These are phyloP conservation scores for Chlorencoelia australis DNA, from an alignment of 2,329 filamentous ascomycete genomes.

Conservation along the genomic window DNA sequence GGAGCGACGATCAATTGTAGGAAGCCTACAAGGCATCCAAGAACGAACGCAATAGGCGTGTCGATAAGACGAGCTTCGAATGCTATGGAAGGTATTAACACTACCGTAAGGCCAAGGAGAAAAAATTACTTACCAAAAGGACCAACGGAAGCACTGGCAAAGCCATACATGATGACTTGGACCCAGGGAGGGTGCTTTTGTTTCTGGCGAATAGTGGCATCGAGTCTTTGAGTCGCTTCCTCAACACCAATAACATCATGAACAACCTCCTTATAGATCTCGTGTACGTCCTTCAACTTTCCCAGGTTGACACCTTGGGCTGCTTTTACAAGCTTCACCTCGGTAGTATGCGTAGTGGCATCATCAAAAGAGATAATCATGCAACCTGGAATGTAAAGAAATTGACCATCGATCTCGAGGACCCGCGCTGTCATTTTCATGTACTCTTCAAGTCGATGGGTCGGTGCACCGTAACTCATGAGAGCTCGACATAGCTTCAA, in stretches of 20 bases:
- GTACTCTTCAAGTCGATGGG: slow-evolving; percentile 84
- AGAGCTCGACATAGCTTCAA: slow-evolving; percentile 75
- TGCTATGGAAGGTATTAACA: too few relatives aligned
- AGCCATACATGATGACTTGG: slow-evolving; percentile 54
- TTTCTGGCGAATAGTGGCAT: slow-evolving; percentile 40
- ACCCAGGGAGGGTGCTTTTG: slow-evolving; percentile 41
- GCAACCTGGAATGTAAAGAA: slow-evolving; percentile 80
- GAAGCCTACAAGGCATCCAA: slow-evolving; percentile 60
- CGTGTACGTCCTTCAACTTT: slow-evolving; percentile 62
- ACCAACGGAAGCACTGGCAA: slow-evolving; percentile 61
- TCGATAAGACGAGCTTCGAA: slow-evolving; percentile 64
- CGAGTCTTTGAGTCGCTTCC: slow-evolving; percentile 53
- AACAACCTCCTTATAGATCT: slow-evolving; percentile 74
- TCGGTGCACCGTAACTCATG: slow-evolving; percentile 86
- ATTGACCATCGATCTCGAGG: slow-evolving; percentile 80
- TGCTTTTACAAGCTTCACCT: slow-evolving; percentile 64
- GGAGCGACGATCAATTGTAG: slow-evolving; percentile 63
- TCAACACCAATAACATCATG: slow-evolving; percentile 66
- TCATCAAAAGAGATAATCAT: slow-evolving; percentile 94
- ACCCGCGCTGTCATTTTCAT: slow-evolving; percentile 85
- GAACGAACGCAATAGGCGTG: slow-evolving; percentile 58
- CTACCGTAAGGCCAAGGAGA: neutral
- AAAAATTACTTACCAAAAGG: slow-evolving; percentile 43
- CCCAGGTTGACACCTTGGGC: slow-evolving; percentile 63
- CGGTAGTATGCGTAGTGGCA: slow-evolving; percentile 60